Conservation (phyloP, 225 moss, liverwort and hornwort genomes). For the Climacium dendroides region DNA sequence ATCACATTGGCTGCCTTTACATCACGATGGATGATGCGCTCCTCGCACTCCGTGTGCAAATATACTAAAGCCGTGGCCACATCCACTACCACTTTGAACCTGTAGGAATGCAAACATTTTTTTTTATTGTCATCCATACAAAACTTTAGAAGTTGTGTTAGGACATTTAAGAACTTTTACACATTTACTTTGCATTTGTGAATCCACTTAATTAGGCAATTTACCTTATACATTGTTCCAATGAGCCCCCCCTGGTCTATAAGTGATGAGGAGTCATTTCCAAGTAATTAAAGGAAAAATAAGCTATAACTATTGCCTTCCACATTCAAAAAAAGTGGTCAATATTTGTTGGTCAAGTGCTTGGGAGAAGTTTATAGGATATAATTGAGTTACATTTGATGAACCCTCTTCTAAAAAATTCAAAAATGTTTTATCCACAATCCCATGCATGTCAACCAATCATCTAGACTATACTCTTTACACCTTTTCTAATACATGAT, state of each 20-base stretch:
- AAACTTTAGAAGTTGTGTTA: neutral
- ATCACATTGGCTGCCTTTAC: neutral
- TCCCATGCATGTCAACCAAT: neutral
- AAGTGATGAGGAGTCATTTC: neutral
- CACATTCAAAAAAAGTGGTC: neutral
- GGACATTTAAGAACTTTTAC: neutral
- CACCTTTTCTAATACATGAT: neutral
- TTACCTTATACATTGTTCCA: neutral
- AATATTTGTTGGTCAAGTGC: neutral
- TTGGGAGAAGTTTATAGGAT: neutral
- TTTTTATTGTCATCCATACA: neutral
- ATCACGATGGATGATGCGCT: neutral
- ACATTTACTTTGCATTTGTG: neutral
- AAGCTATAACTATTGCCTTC: neutral
- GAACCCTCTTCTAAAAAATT: neutral
- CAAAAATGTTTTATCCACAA: neutral
- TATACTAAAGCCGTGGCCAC: neutral
- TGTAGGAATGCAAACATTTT: neutral
- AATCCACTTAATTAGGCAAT: neutral
- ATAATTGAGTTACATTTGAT: neutral
- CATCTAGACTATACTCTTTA: neutral
- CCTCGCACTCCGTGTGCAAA: neutral
- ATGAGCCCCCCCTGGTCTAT: no score
- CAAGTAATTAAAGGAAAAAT: neutral
- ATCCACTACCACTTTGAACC: neutral